Conservation (phyloP, 176 grass and related monocot genomes). For the Carex myosuroides region DNA sequence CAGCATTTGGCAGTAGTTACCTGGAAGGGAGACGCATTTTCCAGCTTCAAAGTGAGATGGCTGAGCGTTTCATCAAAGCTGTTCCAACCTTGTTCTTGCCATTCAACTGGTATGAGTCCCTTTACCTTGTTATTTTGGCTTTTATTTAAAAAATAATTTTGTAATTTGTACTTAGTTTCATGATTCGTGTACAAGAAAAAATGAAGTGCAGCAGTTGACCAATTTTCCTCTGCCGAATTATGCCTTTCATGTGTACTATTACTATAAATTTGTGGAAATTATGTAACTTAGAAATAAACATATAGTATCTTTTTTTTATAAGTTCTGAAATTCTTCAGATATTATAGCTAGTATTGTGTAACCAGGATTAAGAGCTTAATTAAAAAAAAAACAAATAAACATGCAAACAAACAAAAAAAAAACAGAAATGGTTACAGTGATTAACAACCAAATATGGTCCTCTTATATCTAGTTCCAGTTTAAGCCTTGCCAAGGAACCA, state of each 20-base stretch:
- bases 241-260: not conserved
- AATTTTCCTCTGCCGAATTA: not conserved
- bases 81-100: slow-evolving; percentile 38
- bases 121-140: not conserved
- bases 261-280: no score
- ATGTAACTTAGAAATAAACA: not conserved
- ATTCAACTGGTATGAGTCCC: slow-evolving; percentile 30
- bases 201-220: not conserved
- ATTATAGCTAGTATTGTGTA: not conserved
- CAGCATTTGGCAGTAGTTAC: slow-evolving; percentile 71
- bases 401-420: not conserved
- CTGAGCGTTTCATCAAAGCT: slow-evolving; percentile 23
- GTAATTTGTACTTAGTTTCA: not conserved
- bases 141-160: not conserved
- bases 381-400: not conserved
- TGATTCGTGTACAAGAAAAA: not conserved
- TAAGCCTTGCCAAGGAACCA: not conserved
- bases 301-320: not conserved
- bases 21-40: slow-evolving; percentile 59
- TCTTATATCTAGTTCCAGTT: not conserved
- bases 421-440: not conserved
- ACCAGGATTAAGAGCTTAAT: not conserved
- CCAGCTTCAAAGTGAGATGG: slow-evolving; percentile 43
- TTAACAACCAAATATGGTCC: not conserved
- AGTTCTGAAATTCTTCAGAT: not conserved